A percentile compares a stretch with the other conserved stretches of the same genome.
Conservation (phyloP, 2,329 filamentous ascomycete genomes). For the Fusarium sp. region DNA sequence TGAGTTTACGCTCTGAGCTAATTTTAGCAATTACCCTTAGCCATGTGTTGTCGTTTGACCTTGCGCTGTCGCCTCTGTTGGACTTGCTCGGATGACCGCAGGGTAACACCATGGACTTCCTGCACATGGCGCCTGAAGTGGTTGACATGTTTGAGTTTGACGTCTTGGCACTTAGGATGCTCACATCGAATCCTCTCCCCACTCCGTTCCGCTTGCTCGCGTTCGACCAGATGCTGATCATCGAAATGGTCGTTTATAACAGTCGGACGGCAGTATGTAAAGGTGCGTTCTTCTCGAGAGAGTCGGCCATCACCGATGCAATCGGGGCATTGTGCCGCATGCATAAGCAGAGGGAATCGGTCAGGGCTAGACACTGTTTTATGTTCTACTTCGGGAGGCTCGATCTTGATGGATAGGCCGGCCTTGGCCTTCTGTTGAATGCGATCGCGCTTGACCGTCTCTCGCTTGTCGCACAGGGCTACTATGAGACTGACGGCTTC, state of each 20-base stretch:
- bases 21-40: too few species aligned
- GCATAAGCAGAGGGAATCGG: background rate
- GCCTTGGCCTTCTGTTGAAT: background rate
- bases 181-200: background rate
- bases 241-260: constrained; percentile 2
- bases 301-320: background rate
- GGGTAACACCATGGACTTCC: background rate
- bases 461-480: constrained; percentile 35
- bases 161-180: background rate
- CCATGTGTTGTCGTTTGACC: too few species aligned
- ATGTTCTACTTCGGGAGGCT: background rate
- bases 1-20: too few species aligned
- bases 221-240: background rate
- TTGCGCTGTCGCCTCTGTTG: background rate
- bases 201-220: background rate
- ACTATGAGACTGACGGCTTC: constrained; percentile 35
- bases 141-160: background rate
- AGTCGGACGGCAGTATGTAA: background rate
- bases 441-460: constrained; percentile 28
- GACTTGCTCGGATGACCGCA: background rate
- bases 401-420: background rate
- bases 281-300: background rate
- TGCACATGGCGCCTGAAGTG: background rate
- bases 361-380: background rate
- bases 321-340: background rate